These are phyloP conservation scores for Podila clonocystis DNA, from an alignment of 192 early-diverging fungal species.

Conservation along the genomic window DNA sequence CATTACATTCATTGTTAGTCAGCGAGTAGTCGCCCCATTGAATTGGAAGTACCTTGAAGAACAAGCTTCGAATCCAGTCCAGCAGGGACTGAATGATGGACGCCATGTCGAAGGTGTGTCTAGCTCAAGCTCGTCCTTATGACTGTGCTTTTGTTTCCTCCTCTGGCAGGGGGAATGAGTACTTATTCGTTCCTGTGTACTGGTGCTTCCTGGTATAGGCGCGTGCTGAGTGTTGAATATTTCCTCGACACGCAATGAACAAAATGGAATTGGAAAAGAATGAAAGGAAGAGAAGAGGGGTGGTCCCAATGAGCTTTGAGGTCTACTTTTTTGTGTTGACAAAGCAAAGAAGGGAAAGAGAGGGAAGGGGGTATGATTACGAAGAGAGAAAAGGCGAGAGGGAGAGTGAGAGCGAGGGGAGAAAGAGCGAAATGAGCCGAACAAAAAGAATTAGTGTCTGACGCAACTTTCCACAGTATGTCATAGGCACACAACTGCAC, in stretches of 20 bases:
- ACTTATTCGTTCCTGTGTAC: background rate
- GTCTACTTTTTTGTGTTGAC: background rate
- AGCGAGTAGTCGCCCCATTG: slow-evolving; percentile 11
- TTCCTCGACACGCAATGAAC: background rate
- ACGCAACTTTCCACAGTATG: no score
- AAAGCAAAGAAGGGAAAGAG: background rate
- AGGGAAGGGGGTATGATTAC: background rate
- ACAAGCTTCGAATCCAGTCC: slow-evolving; percentile 81
- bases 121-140: background rate
- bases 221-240: background rate
- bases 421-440: background rate
- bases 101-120: slow-evolving; percentile 53
- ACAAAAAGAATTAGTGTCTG: background rate
- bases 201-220: background rate
- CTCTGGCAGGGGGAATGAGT: background rate
- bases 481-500: no score
- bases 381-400: background rate
- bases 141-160: background rate
- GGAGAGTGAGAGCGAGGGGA: background rate
- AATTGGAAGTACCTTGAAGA: slow-evolving; percentile 85
- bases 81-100: slow-evolving; percentile 65
- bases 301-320: no score
- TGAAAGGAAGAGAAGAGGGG: background rate
- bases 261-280: background rate
- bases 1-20: background rate